Base-by-base conservation (phyloP, 495 filamentous ascomycete species). In the Hypoxylon subgilvum region DNA sequence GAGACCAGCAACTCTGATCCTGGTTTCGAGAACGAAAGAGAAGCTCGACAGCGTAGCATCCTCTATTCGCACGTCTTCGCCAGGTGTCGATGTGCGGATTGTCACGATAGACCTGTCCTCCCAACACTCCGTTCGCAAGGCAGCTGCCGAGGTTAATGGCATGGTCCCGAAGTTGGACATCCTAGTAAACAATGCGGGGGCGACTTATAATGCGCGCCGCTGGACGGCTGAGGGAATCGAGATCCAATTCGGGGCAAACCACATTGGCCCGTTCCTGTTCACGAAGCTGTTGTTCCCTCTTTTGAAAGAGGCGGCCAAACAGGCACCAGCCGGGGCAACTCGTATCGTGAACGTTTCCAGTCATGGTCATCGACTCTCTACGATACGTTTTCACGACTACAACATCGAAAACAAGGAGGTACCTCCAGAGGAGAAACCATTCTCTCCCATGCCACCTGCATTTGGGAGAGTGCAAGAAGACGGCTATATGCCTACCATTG, bases 261-360 rank as follows among this genome's bases (percentile, higher is more conserved):
- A 86, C 56, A 75, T 84, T 21, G 83, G 82, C 0, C 80, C 83
- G 19, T 85, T 84, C 36, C 67, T 86, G 4, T 71, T 87, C 22
- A 84, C 82, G 4, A 82, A 80, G 57, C 58, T 86, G 45, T 70
- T 86, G 7, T 74, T 83, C 31, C 69, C 72, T 1, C 74, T 82
- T 23, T 57, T 84, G 0, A 44, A 72, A 16, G 67, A 67, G 9
- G 74, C 77, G 3, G 72, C 71, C 9, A 58, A 66, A 39, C 58
- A 53, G 0, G 66, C 63, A 14, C 34, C 69, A 0, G 59, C 69
- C 0, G 74, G 75, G 0, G 66, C 69, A 16, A 77, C 74, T 4
- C 67, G 79, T 0, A 60, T 82, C 22, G 52, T 83, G 5, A 78
- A 71, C 22, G 21, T 82, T 1, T 69, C 66, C 10, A 80, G 76